These are phyloP conservation scores for Hypholoma fasciculare DNA, from an alignment of 768 basidiomycete genomes.

Conservation along the genomic window DNA sequence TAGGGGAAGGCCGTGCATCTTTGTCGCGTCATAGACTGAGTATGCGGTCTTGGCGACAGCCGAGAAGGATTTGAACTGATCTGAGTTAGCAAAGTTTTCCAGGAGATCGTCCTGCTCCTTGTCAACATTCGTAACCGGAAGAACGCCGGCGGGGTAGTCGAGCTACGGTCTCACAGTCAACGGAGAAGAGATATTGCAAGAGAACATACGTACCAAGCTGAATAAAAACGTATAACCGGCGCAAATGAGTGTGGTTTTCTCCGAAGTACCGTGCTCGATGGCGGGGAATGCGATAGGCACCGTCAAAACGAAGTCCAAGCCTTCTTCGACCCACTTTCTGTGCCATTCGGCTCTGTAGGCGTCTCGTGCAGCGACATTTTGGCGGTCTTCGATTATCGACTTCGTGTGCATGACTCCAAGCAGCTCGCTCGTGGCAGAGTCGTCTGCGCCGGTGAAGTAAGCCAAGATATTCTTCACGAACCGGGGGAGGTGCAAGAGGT, in stretches of 20 bases:
- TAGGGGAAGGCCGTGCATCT: constrained; percentile 69
- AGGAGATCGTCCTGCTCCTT: constrained; percentile 39
- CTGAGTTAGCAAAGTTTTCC: constrained; percentile 30
- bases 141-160: constrained; percentile 47
- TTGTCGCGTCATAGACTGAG: constrained; percentile 54
- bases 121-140: constrained; percentile 57
- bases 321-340: constrained; percentile 44
- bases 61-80: constrained; percentile 32
- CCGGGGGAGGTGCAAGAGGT: constrained; percentile 35
- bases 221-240: constrained; percentile 68
- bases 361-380: constrained; percentile 46
- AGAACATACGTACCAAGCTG: constrained; percentile 51
- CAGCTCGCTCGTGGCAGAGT: constrained; percentile 36
- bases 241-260: constrained; percentile 54
- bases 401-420: constrained; percentile 45
- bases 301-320: constrained; percentile 63
- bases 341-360: constrained; percentile 45
- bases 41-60: constrained; percentile 38
- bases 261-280: constrained; percentile 49
- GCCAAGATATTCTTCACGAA: constrained; percentile 46
- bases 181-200: constrained; percentile 10
- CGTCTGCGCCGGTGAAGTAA: constrained; percentile 34
- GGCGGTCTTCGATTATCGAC: constrained; percentile 49
- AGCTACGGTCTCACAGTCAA: constrained; percentile 18
- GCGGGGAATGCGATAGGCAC: constrained; percentile 66